Percentiles rank a stretch among this genome's conserved stretches.
phyloP scores from a whole-genome alignment of 495 filamentous ascomycete genomes.

The Hypoxylon fuscum region DNA sequence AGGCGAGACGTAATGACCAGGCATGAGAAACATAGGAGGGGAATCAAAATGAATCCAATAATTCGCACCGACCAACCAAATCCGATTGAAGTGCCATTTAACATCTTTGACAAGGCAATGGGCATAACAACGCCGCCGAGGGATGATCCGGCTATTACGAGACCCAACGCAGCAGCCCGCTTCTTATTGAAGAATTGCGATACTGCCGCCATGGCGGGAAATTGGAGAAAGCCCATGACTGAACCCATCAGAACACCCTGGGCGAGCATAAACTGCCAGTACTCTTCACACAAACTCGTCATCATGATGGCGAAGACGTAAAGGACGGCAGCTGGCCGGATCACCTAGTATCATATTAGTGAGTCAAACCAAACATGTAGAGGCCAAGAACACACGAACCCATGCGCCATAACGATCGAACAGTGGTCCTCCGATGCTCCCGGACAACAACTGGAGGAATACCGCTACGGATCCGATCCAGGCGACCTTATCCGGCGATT shows the following conservation, averaged over 20 bases:
- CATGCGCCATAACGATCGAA: conserved; percentile 61
- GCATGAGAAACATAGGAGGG: conserved; percentile 55
- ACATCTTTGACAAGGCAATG: conserved; percentile 53
- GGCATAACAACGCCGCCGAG: conserved; percentile 65
- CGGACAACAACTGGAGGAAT: conserved; percentile 60
- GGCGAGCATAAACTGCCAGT: conserved; percentile 70
- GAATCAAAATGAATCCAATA: conserved; percentile 64
- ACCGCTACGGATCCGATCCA: conserved; percentile 67
- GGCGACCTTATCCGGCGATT: conserved; percentile 61
- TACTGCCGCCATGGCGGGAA: conserved; percentile 62
- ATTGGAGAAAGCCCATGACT: conserved; percentile 57
- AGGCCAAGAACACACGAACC: conserved; percentile 39
- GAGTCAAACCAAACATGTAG: background rate
- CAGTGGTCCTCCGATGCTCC: conserved; percentile 57
- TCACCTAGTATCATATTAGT: conserved; percentile 42
- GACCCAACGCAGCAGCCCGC: conserved; percentile 62
- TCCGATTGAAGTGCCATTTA: conserved; percentile 51
- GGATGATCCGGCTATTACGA: conserved; percentile 64
- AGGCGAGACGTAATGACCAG: conserved; percentile 55
- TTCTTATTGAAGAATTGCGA: conserved; percentile 65
- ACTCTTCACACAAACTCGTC: conserved; percentile 63
- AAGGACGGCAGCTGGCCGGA: conserved; percentile 48
- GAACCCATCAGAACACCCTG: conserved; percentile 67
- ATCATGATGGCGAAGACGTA: conserved; percentile 62
- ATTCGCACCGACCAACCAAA: conserved; percentile 71